Evolutionary conservation across 176 grass and related monocot species (phyloP).

Genomic region (Urochloa ruziziensis): DNA sequence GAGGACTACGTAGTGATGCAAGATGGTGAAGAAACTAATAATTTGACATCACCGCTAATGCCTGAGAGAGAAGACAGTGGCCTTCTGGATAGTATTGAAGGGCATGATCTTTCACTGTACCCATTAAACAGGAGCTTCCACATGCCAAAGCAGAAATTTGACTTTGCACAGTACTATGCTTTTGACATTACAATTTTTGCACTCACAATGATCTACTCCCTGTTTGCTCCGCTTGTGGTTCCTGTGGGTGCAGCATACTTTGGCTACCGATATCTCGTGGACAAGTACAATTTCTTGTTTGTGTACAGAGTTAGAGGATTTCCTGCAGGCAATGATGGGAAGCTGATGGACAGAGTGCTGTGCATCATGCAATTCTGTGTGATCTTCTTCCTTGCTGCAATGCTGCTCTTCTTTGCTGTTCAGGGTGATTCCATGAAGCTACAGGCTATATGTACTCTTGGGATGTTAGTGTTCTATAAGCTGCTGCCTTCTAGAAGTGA

Average conservation of each 20-base stretch:
- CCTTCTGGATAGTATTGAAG: conserved; percentile 62
- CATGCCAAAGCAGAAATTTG: conserved; percentile 89
- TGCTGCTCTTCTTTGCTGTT: conserved; percentile 88
- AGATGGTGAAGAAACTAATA: conserved; percentile 65
- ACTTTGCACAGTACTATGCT: conserved; percentile 98
- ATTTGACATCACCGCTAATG: conserved; percentile 66
- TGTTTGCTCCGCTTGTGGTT: conserved; percentile 90
- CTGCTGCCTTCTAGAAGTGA: conserved; percentile 82
- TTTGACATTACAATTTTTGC: conserved; percentile 98
- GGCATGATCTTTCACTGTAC: conserved; percentile 82
- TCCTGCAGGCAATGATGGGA: conserved; percentile 94
- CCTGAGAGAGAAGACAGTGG: conserved; percentile 57
- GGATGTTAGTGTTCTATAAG: conserved; percentile 81
- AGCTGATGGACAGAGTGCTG: conserved; percentile 90
- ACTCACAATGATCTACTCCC: conserved; percentile 94
- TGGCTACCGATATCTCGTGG: conserved; percentile 97
- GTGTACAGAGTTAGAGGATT: conserved; percentile 96
- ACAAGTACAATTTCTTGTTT: conserved; percentile 99
- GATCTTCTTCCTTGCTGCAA: conserved; percentile 87
- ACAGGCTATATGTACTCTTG: conserved; percentile 86
- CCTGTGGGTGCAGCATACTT: conserved; percentile 91
- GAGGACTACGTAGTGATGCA: conserved; percentile 58
- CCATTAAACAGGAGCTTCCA: conserved; percentile 92
- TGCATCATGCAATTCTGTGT: conserved; percentile 99
- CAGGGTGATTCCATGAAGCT: conserved; percentile 89